Conservation (phyloP, 2,329 filamentous ascomycete genomes). For the Diaporthe aspalathi region DNA sequence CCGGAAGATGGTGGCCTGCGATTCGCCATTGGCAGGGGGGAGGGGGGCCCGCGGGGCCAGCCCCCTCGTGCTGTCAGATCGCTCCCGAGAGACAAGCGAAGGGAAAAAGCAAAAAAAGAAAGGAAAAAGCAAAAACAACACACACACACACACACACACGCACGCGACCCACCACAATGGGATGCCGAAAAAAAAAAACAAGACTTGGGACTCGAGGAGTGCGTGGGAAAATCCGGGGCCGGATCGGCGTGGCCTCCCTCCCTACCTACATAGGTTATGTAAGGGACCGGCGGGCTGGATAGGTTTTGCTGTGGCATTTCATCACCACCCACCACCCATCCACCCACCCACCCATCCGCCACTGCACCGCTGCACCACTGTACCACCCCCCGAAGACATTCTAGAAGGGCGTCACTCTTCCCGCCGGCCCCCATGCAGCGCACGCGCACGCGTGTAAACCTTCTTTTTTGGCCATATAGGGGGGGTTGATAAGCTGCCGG, state of each 20-base stretch:
- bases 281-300: too few relatives aligned
- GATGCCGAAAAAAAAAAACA: background rate
- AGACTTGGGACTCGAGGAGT: background rate
- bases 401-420: slow-evolving; percentile 28
- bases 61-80: background rate
- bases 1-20: background rate
- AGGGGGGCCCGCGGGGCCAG: background rate
- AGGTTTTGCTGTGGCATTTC: background rate
- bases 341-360: too few relatives aligned
- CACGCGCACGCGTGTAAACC: background rate
- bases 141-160: background rate
- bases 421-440: background rate
- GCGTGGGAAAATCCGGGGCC: slow-evolving; percentile 19
- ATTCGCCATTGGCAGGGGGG: slow-evolving; percentile 13
- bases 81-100: background rate
- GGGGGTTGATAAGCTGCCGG: slow-evolving; percentile 5
- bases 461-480: slow-evolving; percentile 14
- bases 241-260: too few relatives aligned
- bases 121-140: slow-evolving; percentile 14
- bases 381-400: slow-evolving; percentile 12
- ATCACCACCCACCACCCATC: background rate
- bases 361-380: too few relatives aligned
- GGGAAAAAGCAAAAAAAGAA: background rate
- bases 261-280: background rate
- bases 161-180: background rate